Evolutionary conservation across 2,329 filamentous ascomycete species (phyloP).

Genomic region (Botrytis galanthina): DNA sequence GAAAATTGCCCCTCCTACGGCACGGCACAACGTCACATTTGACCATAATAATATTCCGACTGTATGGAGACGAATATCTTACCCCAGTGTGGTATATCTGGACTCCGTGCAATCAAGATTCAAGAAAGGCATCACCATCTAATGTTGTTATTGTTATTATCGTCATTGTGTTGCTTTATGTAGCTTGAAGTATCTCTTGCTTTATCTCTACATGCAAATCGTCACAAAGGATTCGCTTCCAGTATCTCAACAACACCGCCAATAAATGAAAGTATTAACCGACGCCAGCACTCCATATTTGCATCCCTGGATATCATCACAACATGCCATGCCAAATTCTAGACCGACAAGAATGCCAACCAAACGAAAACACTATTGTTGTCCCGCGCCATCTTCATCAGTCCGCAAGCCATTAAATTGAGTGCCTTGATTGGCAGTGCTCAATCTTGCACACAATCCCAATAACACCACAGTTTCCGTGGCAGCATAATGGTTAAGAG

Average conservation of each 20-base stretch:
- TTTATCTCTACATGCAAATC: conserved; percentile 2
- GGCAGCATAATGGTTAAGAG: conserved; percentile 93
- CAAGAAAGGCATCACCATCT: neutral
- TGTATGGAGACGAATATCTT: neutral
- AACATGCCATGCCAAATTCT: conserved; percentile 15
- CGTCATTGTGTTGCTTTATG: neutral
- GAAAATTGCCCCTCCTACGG: conserved; percentile 5
- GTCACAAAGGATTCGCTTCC: neutral
- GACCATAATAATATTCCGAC: neutral
- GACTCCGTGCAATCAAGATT: neutral
- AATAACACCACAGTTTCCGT: conserved; percentile 95
- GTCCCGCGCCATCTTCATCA: conserved; percentile 51
- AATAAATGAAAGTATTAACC: neutral
- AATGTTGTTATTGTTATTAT: neutral
- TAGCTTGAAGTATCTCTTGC: neutral
- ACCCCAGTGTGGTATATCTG: neutral
- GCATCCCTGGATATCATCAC: conserved; percentile 24
- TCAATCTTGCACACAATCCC: conserved; percentile 79
- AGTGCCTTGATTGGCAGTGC: conserved; percentile 75
- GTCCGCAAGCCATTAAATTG: conserved; percentile 58
- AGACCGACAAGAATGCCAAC: conserved; percentile 7
- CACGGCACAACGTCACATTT: neutral
- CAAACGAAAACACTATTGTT: conserved; percentile 22
- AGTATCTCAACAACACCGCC: neutral
- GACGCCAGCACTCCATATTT: conserved; percentile 18